Percentiles rank a stretch among this genome's conserved stretches.
Evolutionary conservation across 2,329 filamentous ascomycete species (phyloP).

Genomic region (Phialophora macrospora): DNA sequence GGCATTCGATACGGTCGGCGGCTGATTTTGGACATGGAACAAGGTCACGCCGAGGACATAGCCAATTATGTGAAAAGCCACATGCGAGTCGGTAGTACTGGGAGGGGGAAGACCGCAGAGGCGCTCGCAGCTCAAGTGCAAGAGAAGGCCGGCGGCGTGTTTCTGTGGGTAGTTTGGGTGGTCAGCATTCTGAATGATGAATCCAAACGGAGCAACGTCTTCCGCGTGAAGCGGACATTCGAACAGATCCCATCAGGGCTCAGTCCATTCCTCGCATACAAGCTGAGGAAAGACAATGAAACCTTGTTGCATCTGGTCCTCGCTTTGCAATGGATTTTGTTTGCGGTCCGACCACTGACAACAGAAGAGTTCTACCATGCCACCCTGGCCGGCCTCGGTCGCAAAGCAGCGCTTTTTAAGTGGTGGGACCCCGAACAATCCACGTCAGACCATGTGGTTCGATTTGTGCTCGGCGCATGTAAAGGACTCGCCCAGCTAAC

Average conservation of each 20-base stretch:
- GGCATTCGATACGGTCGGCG: not conserved
- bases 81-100: constrained; percentile 37
- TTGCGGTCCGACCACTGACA: constrained; percentile 46
- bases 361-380: constrained; percentile 52
- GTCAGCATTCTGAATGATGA: constrained; percentile 54
- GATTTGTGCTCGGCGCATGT: constrained; percentile 51
- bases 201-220: constrained; percentile 42
- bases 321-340: constrained; percentile 32
- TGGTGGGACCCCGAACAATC: constrained; percentile 38
- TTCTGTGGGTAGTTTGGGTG: constrained; percentile 55
- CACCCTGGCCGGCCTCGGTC: constrained; percentile 42
- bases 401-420: constrained; percentile 31
- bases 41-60: not conserved
- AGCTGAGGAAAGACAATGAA: constrained; percentile 54
- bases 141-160: constrained; percentile 50
- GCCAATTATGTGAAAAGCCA: not conserved
- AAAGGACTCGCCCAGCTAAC: constrained; percentile 54
- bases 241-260: constrained; percentile 51
- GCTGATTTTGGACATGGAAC: not conserved
- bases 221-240: constrained; percentile 44
- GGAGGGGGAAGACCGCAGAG: constrained; percentile 34
- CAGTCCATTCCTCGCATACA: constrained; percentile 56
- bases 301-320: constrained; percentile 52
- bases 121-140: constrained; percentile 44
- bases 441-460: constrained; percentile 38